Evolutionary conservation across 352 stramenopile species (phyloP), one percentile per base, ranked within the genome.

Genomic region (Phytophthora crassamura): DNA sequence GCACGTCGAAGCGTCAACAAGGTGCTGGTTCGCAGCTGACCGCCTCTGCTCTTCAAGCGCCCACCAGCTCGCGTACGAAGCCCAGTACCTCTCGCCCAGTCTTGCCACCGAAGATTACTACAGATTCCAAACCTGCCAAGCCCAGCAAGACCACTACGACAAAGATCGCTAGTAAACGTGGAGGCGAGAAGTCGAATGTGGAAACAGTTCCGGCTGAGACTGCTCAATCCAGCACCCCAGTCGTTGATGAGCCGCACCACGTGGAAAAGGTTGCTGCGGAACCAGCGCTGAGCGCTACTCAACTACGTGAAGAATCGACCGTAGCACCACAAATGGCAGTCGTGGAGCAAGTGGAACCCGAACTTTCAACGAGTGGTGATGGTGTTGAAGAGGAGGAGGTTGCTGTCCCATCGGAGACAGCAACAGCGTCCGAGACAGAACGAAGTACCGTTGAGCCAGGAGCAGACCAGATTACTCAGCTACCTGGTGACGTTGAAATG

Each of bases 21-120:
- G 49, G 62, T 40, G 32, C 40, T 28, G 34, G 16, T 39, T n/a
- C 10, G 22, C 10, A 35, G 30, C 33, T 46, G 36, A 57, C 34
- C 48, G 16, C 32, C 3, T 51, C 55, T 25, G 33, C 9, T 42
- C 53, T 38, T 15, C 47, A 40, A 42, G 34, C 33, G 8, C 15
- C 51, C 25, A 39, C 46, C n/a, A 36, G 36, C 14, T 16, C 62
- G 43, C 50, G 63, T 38, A 35, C 35, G 30, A 75, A 75, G 12
- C 42, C 55, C 15, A 61, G 20, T 25, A 22, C 62, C 46, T 42
- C 55, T 55, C 55, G 56, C 3, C 15, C 38, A 36, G 38, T 49
- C 20, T 36, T 51, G 8, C 34, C 54, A 5, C 52, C 57, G 30
- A 69, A 72, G 22, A 3, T 16, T 15, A 35, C 36, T 39, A 14